phyloP scores from a whole-genome alignment of 345 rosid genomes.

The Geranium brycei region DNA sequence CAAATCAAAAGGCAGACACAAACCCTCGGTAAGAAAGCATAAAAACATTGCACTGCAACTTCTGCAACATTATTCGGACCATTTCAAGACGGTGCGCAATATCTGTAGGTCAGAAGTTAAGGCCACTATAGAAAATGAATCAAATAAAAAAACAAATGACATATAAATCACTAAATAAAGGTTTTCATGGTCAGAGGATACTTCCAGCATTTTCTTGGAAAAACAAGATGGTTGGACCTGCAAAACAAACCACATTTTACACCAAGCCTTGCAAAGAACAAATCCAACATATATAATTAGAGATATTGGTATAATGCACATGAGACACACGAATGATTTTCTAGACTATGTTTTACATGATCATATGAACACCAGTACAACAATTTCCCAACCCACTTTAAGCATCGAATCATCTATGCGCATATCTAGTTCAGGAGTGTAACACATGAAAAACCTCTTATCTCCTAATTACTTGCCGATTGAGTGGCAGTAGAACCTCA shows the following conservation, averaged over 20 bases:
- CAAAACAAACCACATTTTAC: constrained; percentile 14
- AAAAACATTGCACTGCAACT: constrained; percentile 83
- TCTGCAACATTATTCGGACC: constrained; percentile 81
- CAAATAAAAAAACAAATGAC: constrained; percentile 3
- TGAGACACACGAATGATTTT: background rate
- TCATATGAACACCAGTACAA: no score
- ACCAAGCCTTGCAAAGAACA: constrained; percentile 6
- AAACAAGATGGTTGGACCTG: constrained; percentile 96
- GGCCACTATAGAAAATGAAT: constrained; percentile 17
- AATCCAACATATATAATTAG: background rate
- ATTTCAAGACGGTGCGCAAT: constrained; percentile 97
- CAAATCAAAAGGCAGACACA: constrained; percentile 12
- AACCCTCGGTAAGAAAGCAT: constrained; percentile 99
- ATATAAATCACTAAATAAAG: background rate
- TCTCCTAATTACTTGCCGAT: no score
- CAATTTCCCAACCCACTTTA: no score
- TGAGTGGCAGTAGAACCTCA: no score
- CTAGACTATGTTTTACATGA: background rate
- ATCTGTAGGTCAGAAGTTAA: constrained; percentile 52
- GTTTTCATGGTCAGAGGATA: constrained; percentile 38
- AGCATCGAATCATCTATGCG: no score
- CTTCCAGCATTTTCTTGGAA: constrained; percentile 99
- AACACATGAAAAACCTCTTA: no score
- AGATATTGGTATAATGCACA: background rate
- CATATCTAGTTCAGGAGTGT: no score